A percentile compares a stretch with the other conserved stretches of the same genome.
Conservation (phyloP, 495 filamentous ascomycete genomes). For the Xylaria nigripes region DNA sequence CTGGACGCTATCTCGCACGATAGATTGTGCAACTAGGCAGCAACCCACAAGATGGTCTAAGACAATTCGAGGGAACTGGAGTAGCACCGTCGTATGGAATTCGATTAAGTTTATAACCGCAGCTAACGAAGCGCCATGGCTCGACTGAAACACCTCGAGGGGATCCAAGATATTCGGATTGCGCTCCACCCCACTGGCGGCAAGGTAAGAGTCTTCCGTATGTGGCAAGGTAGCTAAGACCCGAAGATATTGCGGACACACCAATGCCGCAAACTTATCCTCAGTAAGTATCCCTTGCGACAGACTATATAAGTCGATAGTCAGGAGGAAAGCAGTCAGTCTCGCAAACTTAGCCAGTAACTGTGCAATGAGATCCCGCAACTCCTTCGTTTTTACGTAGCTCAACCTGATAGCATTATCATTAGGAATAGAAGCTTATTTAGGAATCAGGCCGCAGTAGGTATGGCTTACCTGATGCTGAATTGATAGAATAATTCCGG, state of each 20-base stretch:
- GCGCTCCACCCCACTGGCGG: conserved; percentile 8
- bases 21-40: conserved; percentile 24
- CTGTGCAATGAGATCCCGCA: conserved; percentile 18
- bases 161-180: conserved; percentile 6
- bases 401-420: conserved; percentile 7
- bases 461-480: conserved; percentile 15
- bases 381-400: conserved; percentile 14
- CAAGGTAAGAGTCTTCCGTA: conserved; percentile 12
- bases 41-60: conserved; percentile 35
- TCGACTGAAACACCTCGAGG: conserved; percentile 19
- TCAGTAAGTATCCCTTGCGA: conserved; percentile 7
- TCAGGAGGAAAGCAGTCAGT: conserved; percentile 20
- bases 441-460: neutral
- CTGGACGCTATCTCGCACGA: conserved; percentile 24
- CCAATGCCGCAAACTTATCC: conserved; percentile 13
- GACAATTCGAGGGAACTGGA: conserved; percentile 32
- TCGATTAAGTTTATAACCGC: conserved; percentile 24
- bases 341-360: conserved; percentile 19
- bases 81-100: conserved; percentile 24
- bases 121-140: conserved; percentile 10
- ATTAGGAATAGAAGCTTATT: neutral
- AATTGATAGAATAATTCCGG: conserved; percentile 22
- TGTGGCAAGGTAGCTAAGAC: conserved; percentile 10
- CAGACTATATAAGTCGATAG: conserved; percentile 16
- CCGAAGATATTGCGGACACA: conserved; percentile 22